Evolutionary conservation across 2,329 filamentous ascomycete genomes (phyloP), one percentile per base, ranked within the genome.

Genomic region (Aspergillus sp.): DNA sequence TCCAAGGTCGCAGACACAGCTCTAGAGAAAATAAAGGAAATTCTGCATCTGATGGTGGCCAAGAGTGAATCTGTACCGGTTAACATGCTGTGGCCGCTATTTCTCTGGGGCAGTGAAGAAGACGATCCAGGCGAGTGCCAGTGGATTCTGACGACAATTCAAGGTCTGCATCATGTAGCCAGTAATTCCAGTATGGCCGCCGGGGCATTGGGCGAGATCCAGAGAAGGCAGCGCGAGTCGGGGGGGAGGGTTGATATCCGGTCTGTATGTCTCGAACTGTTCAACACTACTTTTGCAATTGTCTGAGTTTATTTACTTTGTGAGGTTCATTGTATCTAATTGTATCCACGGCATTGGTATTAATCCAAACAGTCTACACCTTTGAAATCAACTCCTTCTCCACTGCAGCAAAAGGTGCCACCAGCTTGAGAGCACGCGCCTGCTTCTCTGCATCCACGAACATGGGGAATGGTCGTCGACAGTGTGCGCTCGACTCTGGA

Each of bases 381-480:
- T 24, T 24, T 11, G 26, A 30, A 30, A 3, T 4, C 9, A 30
- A 11, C 3, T 4, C 26, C 0, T 30, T 30, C 26, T 30, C 26
- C 9, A 30, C 26, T 30, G 26, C 26, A 3, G 26, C 26, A 30
- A 30, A 30, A 4, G 26, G 26, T 9, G 26, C 26, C 26, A 49
- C 47, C 30, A 49, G 12, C 30, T 32, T 26, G 4, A 49, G 34
- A 17, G 47, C 47, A 38, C 30, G 47, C 15, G 42, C 43, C 38
- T 53, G 76, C 72, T 80, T 81, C 68, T 77, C 76, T 38, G 66
- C 67, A 57, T 78, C 76, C 2, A 67, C 59, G 61, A 78, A 86
- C 61, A 74, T 70, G 1, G 83, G 83, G 61, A 83, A 85, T 15
- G 83, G 83, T 50, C 80, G 71, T 45, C 83, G 73, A 67, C 81